Evolutionary conservation across 208 protist genomes (phyloP), one percentile per base, ranked within the genome.

Genomic region (Herpetomonas samuelpessoai): DNA sequence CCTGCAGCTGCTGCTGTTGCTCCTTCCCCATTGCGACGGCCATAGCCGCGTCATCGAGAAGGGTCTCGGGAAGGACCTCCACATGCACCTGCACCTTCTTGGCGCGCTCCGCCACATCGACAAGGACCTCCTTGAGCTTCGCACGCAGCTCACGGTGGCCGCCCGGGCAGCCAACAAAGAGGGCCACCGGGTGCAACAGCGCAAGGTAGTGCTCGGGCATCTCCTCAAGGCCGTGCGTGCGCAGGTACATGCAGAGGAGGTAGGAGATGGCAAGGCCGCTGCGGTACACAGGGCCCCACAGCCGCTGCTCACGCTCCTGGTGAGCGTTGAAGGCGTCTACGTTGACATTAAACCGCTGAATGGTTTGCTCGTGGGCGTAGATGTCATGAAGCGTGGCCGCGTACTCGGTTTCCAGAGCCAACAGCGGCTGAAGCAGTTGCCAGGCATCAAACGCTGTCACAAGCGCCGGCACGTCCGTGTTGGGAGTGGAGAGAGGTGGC

Each of bases 91-190:
- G 71, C 30, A 86, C 83, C n/a, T 62, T 57, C 62, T 88, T 90
- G 0, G 74, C 77, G n/a, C 87, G 74, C 68, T 91, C 83, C 38
- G 72, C 57, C 1, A 93, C 55, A 3, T 88, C 81, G n/a, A 93
- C 35, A 26, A 91, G 59, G 52, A 81, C 67, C 44, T 87, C 57
- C 24, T 61, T 58, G 26, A 89, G 60, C 49, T 85, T 80, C 29
- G 58, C 55, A 2, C 79, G 73, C 68, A 93, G 67, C 74, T 93
- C 83, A 1, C 79, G 78, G 55, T 93, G 83, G 19, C 87, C 87
- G 9, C 83, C 83, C n/a, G 68, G 55, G 65, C 83, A 93, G 1
- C 76, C 72, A 2, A 81, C 50, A 50, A 93, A 84, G n/a, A 71
- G 30, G 12, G 83, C 74, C 6, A 90, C 79, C 2, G 81, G 74